These are phyloP conservation scores for Globisporangium radiosum DNA, from an alignment of 352 stramenopile genomes.

Conservation along the genomic window DNA sequence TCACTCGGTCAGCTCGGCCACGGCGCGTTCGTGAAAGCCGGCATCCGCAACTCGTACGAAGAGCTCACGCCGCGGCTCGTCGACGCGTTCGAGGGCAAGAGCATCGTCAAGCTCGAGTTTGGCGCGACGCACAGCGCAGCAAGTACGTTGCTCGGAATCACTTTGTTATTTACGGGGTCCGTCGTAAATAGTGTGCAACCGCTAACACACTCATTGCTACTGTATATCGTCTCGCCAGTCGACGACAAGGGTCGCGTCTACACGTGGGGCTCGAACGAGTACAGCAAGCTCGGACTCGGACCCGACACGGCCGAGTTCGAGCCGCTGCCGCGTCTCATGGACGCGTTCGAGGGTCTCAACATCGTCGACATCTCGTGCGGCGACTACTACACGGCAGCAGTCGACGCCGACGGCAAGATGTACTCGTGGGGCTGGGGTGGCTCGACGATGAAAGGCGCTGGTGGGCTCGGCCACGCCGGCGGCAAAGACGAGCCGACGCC, in stretches of 20 bases:
- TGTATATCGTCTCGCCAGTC: slow-evolving; percentile 29
- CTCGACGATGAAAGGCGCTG: slow-evolving; percentile 75
- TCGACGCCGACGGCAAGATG: slow-evolving; percentile 81
- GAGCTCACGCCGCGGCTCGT: slow-evolving; percentile 70
- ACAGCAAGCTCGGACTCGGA: slow-evolving; percentile 74
- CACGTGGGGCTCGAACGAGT: slow-evolving; percentile 88
- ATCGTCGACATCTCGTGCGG: slow-evolving; percentile 83
- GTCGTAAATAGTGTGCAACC: background rate
- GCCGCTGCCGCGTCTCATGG: slow-evolving; percentile 47
- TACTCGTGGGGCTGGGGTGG: slow-evolving; percentile 90
- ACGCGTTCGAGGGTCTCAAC: slow-evolving; percentile 57
- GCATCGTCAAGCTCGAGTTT: slow-evolving; percentile 64
- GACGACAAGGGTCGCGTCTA: slow-evolving; percentile 64
- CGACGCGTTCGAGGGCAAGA: slow-evolving; percentile 59
- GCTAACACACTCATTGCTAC: background rate
- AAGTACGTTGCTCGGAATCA: slow-evolving; percentile 31
- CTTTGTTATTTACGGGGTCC: background rate
- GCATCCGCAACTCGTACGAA: slow-evolving; percentile 82
- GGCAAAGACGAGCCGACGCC: slow-evolving; percentile 71
- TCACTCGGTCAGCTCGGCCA: slow-evolving; percentile 83
- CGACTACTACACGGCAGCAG: slow-evolving; percentile 81
- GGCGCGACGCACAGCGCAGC: slow-evolving; percentile 74
- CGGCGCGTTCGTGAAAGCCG: slow-evolving; percentile 69
- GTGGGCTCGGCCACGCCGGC: slow-evolving; percentile 65
- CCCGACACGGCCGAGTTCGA: slow-evolving; percentile 41